phyloP scores from a whole-genome alignment of 2,329 filamentous ascomycete genomes.

The Diaporthe sp. region DNA sequence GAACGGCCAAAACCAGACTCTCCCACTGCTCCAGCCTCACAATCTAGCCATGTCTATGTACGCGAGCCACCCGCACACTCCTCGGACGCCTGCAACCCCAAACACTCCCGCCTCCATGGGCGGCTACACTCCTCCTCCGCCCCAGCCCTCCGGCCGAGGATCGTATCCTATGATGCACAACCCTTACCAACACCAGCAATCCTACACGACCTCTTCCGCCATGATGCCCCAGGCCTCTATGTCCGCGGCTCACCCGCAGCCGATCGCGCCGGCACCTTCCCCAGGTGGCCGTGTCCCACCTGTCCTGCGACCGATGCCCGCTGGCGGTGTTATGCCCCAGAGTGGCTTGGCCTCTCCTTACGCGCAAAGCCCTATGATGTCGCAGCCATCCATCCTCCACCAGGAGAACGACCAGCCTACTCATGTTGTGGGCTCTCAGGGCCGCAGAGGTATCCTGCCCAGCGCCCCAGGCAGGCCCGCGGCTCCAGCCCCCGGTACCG shows the following conservation, averaged over 20 bases:
- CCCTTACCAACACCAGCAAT: slow-evolving; percentile 66
- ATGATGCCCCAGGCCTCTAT: slow-evolving; percentile 78
- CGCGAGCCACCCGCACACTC: slow-evolving; percentile 72
- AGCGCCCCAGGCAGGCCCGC: slow-evolving; percentile 89
- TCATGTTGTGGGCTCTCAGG: slow-evolving; percentile 95
- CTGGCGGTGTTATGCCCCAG: slow-evolving; percentile 73
- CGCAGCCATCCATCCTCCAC: slow-evolving; percentile 64
- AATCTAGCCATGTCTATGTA: slow-evolving; percentile 66
- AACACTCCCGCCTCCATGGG: slow-evolving; percentile 72
- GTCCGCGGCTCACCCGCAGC: slow-evolving; percentile 79
- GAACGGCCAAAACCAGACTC: slow-evolving; percentile 47
- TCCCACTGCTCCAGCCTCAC: slow-evolving; percentile 55
- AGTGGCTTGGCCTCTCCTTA: slow-evolving; percentile 72
- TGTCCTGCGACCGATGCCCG: slow-evolving; percentile 78
- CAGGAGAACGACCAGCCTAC: slow-evolving; percentile 77
- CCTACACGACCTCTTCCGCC: slow-evolving; percentile 67
- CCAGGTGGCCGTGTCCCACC: slow-evolving; percentile 69
- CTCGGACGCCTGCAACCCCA: slow-evolving; percentile 73
- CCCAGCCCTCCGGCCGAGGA: slow-evolving; percentile 63
- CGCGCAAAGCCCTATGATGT: slow-evolving; percentile 69
- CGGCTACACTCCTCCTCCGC: slow-evolving; percentile 63
- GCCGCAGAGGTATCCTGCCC: slow-evolving; percentile 89
- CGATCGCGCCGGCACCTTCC: slow-evolving; percentile 79
- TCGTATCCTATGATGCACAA: slow-evolving; percentile 66
- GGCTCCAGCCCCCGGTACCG: slow-evolving; percentile 78